Evolutionary conservation across 768 basidiomycete genomes (phyloP).

Genomic region (Chiua virens): DNA sequence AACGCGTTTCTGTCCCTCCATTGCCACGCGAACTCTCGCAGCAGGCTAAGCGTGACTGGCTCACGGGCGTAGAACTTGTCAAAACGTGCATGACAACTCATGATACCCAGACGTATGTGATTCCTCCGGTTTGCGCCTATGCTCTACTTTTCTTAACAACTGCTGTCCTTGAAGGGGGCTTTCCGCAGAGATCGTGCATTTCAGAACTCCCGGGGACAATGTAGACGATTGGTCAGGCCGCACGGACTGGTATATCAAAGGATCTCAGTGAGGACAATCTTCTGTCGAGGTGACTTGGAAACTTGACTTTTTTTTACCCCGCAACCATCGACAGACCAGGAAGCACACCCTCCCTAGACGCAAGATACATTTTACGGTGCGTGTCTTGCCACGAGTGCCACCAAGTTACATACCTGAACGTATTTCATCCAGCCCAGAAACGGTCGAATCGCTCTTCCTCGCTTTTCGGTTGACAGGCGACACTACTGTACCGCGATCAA

Average conservation of each 20-base stretch:
- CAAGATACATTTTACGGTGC: slow-evolving; percentile 87
- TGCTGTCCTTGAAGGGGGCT: slow-evolving; percentile 56
- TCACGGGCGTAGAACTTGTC: slow-evolving; percentile 74
- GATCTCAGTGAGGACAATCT: slow-evolving; percentile 49
- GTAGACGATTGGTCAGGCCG: slow-evolving; percentile 41
- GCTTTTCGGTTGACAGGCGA: slow-evolving; percentile 91
- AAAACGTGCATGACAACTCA: slow-evolving; percentile 88
- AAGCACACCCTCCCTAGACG: slow-evolving; percentile 60
- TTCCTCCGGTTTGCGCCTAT: neutral
- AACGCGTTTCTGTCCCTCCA: slow-evolving; percentile 68
- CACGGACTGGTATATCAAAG: slow-evolving; percentile 92
- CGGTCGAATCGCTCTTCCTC: slow-evolving; percentile 89
- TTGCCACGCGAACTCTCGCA: slow-evolving; percentile 58
- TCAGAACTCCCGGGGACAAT: slow-evolving; percentile 61
- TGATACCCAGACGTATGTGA: slow-evolving; percentile 73
- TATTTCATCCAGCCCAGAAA: slow-evolving; percentile 70
- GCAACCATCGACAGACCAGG: slow-evolving; percentile 20
- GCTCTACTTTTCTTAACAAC: neutral
- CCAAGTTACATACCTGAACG: neutral
- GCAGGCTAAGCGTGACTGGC: slow-evolving; percentile 74
- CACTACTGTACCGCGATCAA: slow-evolving; percentile 69
- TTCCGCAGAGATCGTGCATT: slow-evolving; percentile 88
- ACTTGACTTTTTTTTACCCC: slow-evolving; percentile 1
- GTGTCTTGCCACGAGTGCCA: slow-evolving; percentile 13
- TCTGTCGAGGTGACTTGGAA: neutral